phyloP scores from a whole-genome alignment of 1,139 yeast genomes.

The Spathaspora sp. region DNA sequence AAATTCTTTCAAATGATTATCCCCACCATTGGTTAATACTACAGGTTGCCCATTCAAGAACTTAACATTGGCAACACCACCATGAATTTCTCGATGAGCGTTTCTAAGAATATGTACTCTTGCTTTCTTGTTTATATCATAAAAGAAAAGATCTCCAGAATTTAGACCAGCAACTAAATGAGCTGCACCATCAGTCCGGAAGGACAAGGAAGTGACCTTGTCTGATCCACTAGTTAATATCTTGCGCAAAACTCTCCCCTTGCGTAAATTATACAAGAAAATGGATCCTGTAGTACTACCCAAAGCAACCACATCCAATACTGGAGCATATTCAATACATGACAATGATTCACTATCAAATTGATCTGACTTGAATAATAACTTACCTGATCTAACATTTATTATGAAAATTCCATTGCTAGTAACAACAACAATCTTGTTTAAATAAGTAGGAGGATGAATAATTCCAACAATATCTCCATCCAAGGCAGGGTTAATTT shows the following conservation, averaged over 20 bases:
- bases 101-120: constrained; percentile 74
- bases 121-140: constrained; percentile 70
- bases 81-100: constrained; percentile 71
- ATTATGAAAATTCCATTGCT: constrained; percentile 60
- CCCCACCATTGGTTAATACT: constrained; percentile 88
- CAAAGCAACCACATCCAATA: constrained; percentile 75
- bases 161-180: constrained; percentile 80
- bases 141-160: constrained; percentile 82
- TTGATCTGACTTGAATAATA: constrained; percentile 53
- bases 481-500: constrained; percentile 53
- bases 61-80: constrained; percentile 76
- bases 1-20: constrained; percentile 83
- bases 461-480: constrained; percentile 69
- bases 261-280: constrained; percentile 64
- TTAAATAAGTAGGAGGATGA: constrained; percentile 91
- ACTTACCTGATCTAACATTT: constrained; percentile 78
- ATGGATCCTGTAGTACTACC: constrained; percentile 75
- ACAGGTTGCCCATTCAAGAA: constrained; percentile 93
- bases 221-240: constrained; percentile 59
- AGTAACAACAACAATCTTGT: constrained; percentile 79
- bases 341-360: constrained; percentile 44
- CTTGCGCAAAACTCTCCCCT: constrained; percentile 57
- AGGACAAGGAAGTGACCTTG: constrained; percentile 70
- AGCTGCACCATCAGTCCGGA: constrained; percentile 88
- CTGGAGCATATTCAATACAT: constrained; percentile 80